Base-by-base conservation (phyloP, 1,139 yeast species). In the Lodderomyces parapsilosis region DNA sequence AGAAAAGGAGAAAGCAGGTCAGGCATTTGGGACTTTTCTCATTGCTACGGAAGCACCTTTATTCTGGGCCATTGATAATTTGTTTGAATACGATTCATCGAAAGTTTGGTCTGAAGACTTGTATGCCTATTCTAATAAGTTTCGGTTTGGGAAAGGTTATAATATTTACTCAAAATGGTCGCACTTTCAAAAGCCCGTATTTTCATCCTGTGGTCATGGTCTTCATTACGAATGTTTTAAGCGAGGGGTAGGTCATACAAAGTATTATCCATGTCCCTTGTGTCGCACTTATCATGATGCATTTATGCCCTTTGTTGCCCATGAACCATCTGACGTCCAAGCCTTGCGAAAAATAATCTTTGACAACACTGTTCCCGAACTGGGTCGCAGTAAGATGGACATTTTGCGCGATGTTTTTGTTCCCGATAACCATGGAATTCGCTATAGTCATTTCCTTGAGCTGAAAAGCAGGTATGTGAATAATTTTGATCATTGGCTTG, bases 131-230 rank as follows among this genome's bases (percentile, higher is more conserved):
- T 55, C 50, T 3, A 40, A 48, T 2, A 42, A 48, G 2, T 43
- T 46, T 1, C 47, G 55, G 6, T 68, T 57, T 45, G 70, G 73
- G 3, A 43, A 32, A 18, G 73, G 72, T 0, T 65, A 57, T 43
- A 38, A 40, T 15, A 9, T 25, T 6, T 30, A 14, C 33, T 30
- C 33, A 30, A 30, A 8, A n/a, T 30, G 33, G 33, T 25, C 28
- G 7, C 24, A 20, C 15, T 46, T 51, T 42, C 51, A 50, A 39
- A 60, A 62, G 8, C 46, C 64, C 32, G 81, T 79, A 4, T 64
- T 76, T 14, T 66, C 78, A 3, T 80, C 87, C 2, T 85, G 93
- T 65, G 83, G 86, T 18, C 94, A 85, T 60, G 81, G 80, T 8
- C 75, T 84, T 65, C 94, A 85, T 58, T 71, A 65, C 49, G 54